Percentiles rank a stretch among this genome's conserved stretches.
Evolutionary conservation across 441 rosid genomes (phyloP).

Genomic region (Pelargonium australe): DNA sequence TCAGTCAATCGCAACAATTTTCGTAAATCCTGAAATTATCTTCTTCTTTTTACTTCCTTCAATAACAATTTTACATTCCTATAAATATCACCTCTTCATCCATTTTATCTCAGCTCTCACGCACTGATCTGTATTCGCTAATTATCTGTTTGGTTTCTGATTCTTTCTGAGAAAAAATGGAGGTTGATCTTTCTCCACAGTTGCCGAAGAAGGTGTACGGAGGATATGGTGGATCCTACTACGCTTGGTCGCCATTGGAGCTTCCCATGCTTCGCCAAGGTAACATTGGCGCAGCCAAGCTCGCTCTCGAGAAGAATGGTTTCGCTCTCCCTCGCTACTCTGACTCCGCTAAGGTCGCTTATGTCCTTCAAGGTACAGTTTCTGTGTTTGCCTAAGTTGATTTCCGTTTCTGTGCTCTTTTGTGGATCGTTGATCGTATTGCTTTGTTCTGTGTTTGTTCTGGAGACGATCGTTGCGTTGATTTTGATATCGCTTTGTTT

Average conservation of each 20-base stretch:
- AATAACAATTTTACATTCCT: too few species aligned
- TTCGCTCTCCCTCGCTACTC: constrained; percentile 77
- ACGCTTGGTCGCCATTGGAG: constrained; percentile 68
- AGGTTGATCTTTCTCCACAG: constrained; percentile 71
- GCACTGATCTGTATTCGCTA: too few species aligned
- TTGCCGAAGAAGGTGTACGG: constrained; percentile 53
- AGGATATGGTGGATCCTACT: constrained; percentile 67
- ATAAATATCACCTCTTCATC: too few species aligned
- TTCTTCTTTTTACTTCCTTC: too few species aligned
- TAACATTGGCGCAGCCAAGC: constrained; percentile 82
- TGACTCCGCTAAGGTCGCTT: constrained; percentile 78
- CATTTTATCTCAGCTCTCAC: too few species aligned
- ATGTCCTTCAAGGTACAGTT: constrained; percentile 69
- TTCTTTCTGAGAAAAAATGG: constrained; percentile 29
- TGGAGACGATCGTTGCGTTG: too few species aligned
- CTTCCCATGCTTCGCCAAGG: constrained; percentile 66
- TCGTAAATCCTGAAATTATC: too few species aligned
- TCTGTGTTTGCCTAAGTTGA: too few species aligned
- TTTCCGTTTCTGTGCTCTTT: too few species aligned
- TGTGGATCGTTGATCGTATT: background rate
- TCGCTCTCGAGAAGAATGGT: constrained; percentile 63
- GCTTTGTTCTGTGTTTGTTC: background rate
- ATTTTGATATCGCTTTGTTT: too few species aligned
- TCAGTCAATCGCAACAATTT: too few species aligned
- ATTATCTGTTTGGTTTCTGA: too few species aligned